phyloP scores from a whole-genome alignment of 2,329 filamentous ascomycete genomes.

The Phaeosphaeria sp. region DNA sequence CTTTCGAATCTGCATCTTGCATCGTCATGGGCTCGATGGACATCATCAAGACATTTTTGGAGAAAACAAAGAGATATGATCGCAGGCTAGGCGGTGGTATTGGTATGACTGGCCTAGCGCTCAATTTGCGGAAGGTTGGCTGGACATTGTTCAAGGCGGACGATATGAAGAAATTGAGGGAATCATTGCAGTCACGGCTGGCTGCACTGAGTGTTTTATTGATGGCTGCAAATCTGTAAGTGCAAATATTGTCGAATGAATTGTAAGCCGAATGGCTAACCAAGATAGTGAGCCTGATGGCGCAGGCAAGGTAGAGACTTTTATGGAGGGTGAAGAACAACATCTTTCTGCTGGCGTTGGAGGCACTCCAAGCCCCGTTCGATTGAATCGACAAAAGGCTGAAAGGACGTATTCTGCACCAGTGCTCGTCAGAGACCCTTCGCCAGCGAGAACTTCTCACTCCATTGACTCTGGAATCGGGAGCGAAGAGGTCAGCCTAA shows the following conservation, averaged over 20 bases:
- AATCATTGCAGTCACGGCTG: not conserved
- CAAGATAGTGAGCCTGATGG: not conserved
- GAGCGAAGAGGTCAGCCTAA: too few relatives aligned
- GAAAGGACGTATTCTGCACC: too few relatives aligned
- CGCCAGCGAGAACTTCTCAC: too few relatives aligned
- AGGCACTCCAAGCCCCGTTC: too few relatives aligned
- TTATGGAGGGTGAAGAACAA: not conserved
- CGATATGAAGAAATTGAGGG: not conserved
- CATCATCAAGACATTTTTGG: not conserved
- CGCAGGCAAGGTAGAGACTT: not conserved
- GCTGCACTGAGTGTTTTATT: not conserved
- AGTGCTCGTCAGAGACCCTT: too few relatives aligned
- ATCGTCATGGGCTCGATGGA: not conserved
- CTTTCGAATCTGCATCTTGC: not conserved
- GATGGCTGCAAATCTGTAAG: not conserved
- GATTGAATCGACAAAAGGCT: too few relatives aligned
- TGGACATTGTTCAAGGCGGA: not conserved
- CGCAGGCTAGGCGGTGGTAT: not conserved
- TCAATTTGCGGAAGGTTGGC: not conserved
- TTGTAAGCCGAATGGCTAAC: too few relatives aligned
- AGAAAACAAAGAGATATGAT: not conserved
- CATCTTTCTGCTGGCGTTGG: not conserved
- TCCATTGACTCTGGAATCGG: too few relatives aligned
- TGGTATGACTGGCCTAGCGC: not conserved
- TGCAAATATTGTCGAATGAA: not conserved